phyloP scores from a whole-genome alignment of 2,329 filamentous ascomycete genomes.

The Botryotinia narcissicola region DNA sequence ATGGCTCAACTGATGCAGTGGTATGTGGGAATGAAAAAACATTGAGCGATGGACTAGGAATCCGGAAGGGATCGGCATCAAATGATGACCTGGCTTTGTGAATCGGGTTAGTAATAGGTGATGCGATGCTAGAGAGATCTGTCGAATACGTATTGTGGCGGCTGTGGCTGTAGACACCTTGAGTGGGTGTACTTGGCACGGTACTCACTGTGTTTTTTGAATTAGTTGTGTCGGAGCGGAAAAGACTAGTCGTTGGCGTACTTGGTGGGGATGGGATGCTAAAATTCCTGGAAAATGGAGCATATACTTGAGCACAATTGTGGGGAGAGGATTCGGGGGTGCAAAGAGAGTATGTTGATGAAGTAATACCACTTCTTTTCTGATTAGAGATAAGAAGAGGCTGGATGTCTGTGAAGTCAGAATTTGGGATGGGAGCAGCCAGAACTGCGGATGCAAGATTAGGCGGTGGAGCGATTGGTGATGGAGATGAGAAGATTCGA shows the following conservation, averaged over 20 bases:
- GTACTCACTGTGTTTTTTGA: not conserved
- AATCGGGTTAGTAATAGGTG: too few relatives aligned
- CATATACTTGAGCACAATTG: not conserved
- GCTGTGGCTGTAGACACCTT: not conserved
- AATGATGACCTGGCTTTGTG: not conserved
- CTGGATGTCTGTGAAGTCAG: not conserved
- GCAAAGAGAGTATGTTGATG: not conserved
- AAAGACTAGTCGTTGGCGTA: not conserved
- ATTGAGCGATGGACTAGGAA: not conserved
- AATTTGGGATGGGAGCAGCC: not conserved
- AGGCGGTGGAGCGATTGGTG: not conserved
- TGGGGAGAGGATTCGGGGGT: not conserved
- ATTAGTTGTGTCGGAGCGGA: not conserved
- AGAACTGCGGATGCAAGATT: not conserved
- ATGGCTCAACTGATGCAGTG: not conserved
- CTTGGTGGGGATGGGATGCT: conserved; percentile 1
- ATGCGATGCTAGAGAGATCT: not conserved
- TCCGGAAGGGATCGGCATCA: not conserved
- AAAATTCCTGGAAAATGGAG: not conserved
- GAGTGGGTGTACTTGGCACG: not conserved
- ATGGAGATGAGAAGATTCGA: conserved; percentile 2
- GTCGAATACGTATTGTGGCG: not conserved
- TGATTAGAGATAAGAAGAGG: not conserved
- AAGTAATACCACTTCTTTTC: not conserved
- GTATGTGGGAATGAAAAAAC: not conserved